phyloP scores from a whole-genome alignment of 2,329 filamentous ascomycete species.

The Sporothrix curviconia region DNA sequence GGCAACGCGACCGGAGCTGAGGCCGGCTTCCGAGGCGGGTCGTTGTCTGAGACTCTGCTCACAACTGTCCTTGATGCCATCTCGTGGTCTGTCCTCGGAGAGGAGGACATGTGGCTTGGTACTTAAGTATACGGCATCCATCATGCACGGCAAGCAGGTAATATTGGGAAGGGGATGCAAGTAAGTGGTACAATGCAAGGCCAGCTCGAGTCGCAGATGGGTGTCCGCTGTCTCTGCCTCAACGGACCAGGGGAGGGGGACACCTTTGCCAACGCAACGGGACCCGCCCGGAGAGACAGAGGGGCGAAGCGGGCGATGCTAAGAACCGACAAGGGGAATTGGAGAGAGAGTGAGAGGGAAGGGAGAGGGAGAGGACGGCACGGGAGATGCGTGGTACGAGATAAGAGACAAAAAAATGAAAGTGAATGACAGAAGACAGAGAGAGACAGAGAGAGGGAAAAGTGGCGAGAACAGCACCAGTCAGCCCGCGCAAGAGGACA shows the following conservation, averaged over 20 bases:
- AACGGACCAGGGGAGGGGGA: neutral
- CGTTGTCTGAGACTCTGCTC: slow-evolving; percentile 8
- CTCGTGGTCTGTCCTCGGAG: slow-evolving; percentile 10
- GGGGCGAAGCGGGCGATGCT: slow-evolving; percentile 6
- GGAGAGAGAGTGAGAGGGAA: neutral
- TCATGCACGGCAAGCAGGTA: slow-evolving; percentile 13
- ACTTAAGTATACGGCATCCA: slow-evolving; percentile 22
- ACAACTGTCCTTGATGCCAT: slow-evolving; percentile 5
- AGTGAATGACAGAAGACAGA: neutral
- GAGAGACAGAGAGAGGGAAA: neutral
- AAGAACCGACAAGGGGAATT: neutral
- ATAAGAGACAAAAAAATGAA: neutral
- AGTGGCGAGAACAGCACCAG: neutral
- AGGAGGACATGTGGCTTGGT: slow-evolving; percentile 19
- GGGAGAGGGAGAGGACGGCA: neutral
- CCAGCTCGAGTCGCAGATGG: slow-evolving; percentile 17
- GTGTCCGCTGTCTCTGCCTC: slow-evolving; percentile 5
- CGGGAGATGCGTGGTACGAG: too few species aligned
- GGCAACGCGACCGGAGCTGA: slow-evolving; percentile 8
- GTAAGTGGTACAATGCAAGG: slow-evolving; percentile 21
- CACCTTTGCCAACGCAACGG: slow-evolving; percentile 12
- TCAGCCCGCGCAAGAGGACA: slow-evolving; percentile 11
- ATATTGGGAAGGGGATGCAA: slow-evolving; percentile 14
- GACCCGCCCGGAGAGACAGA: slow-evolving; percentile 14
- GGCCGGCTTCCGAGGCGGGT: slow-evolving; percentile 12